Conservation (phyloP, 2,329 filamentous ascomycete genomes). For the Calonectria fujianensis region DNA sequence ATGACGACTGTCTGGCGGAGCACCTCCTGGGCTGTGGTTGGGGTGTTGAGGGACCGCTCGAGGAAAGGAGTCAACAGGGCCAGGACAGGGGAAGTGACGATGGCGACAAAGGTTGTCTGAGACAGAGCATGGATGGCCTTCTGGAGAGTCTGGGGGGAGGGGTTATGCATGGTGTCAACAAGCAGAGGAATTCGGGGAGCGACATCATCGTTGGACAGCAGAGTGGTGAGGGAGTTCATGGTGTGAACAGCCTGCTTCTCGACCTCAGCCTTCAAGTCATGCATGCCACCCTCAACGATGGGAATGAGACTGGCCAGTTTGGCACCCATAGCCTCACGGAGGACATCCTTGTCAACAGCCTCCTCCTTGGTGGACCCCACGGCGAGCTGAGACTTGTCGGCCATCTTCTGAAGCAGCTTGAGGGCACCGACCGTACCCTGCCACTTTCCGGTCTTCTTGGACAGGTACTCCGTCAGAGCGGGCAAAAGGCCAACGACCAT, state of each 20-base stretch:
- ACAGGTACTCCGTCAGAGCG: constrained; percentile 83
- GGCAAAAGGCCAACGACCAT: constrained; percentile 90
- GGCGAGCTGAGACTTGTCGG: constrained; percentile 92
- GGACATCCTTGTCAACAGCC: constrained; percentile 89
- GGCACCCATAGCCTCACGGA: constrained; percentile 93
- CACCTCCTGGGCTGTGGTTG: constrained; percentile 93
- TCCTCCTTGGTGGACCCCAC: constrained; percentile 87
- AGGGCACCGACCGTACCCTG: constrained; percentile 94
- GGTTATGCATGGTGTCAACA: constrained; percentile 96
- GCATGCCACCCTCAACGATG: constrained; percentile 93
- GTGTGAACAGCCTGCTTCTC: constrained; percentile 93
- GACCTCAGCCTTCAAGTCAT: constrained; percentile 93
- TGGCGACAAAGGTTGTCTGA: constrained; percentile 98
- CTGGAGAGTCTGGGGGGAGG: constrained; percentile 89
- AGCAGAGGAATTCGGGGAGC: constrained; percentile 92
- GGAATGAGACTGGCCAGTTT: constrained; percentile 92
- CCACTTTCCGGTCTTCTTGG: constrained; percentile 94
- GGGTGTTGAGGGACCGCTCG: constrained; percentile 94
- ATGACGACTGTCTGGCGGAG: constrained; percentile 97
- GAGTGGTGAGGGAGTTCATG: constrained; percentile 91
- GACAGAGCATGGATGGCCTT: constrained; percentile 98
- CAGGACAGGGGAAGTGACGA: constrained; percentile 96
- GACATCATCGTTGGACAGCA: constrained; percentile 98
- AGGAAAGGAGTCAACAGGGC: constrained; percentile 95
- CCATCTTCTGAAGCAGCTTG: constrained; percentile 92